A percentile compares a stretch with the other conserved stretches of the same genome.
These are phyloP conservation scores for Seminavis robusta DNA, from an alignment of 108 stramenopile species.

Conservation along the genomic window DNA sequence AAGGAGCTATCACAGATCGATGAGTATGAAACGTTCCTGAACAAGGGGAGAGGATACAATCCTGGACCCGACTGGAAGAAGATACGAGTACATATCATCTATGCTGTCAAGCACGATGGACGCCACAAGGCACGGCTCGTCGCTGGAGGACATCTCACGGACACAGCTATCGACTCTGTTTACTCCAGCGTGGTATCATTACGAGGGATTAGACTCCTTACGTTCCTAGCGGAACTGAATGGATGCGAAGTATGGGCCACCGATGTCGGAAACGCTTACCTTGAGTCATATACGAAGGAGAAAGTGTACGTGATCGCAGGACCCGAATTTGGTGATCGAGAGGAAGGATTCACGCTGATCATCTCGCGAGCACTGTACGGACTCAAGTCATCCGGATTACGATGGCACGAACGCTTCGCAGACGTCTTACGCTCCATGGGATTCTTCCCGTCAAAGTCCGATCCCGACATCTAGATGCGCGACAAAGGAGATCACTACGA, in stretches of 20 bases:
- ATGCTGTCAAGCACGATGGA: slow-evolving; percentile 23
- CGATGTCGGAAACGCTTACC: slow-evolving; percentile 44
- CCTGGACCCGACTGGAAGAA: slow-evolving; percentile 8
- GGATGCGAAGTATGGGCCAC: too few species aligned
- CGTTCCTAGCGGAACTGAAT: slow-evolving; percentile 18
- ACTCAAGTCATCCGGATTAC: not conserved
- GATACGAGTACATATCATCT: slow-evolving; percentile 2
- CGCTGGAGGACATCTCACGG: slow-evolving; percentile 39
- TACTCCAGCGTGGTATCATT: slow-evolving; percentile 27
- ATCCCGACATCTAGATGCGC: slow-evolving; percentile 12
- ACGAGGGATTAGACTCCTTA: slow-evolving; percentile 25
- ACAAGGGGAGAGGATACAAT: too few species aligned
- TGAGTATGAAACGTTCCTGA: slow-evolving; percentile 25
- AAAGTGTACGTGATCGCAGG: slow-evolving; percentile 23
- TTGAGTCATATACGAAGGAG: slow-evolving; percentile 19
- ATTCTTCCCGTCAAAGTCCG: slow-evolving; percentile 3
- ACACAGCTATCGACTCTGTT: slow-evolving; percentile 10
- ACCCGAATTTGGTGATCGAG: slow-evolving; percentile 21
- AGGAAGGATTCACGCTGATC: slow-evolving; percentile 2
- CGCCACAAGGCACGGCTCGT: slow-evolving; percentile 31
- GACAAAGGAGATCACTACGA: slow-evolving; percentile 11
- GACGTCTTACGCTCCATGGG: slow-evolving; percentile 7
- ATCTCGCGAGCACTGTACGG: slow-evolving; percentile 23
- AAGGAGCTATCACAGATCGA: slow-evolving; percentile 8
- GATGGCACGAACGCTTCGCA: slow-evolving; percentile 4